Evolutionary conservation across 176 grass and related monocot species (phyloP).

Genomic region (Urochloa ruziziensis): DNA sequence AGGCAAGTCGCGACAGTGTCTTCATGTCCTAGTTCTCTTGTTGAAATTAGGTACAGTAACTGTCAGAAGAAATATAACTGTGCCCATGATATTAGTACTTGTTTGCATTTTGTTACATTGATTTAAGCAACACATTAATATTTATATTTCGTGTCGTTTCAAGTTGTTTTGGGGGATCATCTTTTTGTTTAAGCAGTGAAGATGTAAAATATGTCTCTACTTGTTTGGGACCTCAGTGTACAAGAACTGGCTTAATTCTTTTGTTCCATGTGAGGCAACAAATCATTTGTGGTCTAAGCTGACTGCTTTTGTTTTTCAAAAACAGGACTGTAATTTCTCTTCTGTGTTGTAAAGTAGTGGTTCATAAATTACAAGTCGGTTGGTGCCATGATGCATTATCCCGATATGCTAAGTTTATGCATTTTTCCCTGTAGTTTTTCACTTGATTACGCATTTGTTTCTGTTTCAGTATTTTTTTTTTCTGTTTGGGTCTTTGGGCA

Average conservation of each 20-base stretch:
- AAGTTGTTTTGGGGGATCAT: background rate
- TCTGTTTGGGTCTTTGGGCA: background rate
- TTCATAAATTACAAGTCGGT: background rate
- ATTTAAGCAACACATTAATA: background rate
- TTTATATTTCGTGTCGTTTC: background rate
- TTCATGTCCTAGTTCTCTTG: background rate
- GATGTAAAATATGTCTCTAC: background rate
- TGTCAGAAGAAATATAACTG: background rate
- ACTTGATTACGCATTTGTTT: background rate
- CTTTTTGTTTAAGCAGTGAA: background rate
- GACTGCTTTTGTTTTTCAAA: background rate
- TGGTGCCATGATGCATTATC: background rate
- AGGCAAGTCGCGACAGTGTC: background rate
- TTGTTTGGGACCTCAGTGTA: background rate
- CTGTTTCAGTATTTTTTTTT: background rate
- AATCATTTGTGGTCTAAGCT: background rate
- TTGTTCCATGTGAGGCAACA: background rate
- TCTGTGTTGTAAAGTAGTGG: background rate
- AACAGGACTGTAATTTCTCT: no score
- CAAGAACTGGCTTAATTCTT: background rate
- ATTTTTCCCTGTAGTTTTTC: background rate
- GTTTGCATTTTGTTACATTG: background rate
- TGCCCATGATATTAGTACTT: background rate
- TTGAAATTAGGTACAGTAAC: background rate
- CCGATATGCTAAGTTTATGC: background rate